phyloP scores from a whole-genome alignment of 2,329 filamentous ascomycete species.

The Dactylellina sp. region DNA sequence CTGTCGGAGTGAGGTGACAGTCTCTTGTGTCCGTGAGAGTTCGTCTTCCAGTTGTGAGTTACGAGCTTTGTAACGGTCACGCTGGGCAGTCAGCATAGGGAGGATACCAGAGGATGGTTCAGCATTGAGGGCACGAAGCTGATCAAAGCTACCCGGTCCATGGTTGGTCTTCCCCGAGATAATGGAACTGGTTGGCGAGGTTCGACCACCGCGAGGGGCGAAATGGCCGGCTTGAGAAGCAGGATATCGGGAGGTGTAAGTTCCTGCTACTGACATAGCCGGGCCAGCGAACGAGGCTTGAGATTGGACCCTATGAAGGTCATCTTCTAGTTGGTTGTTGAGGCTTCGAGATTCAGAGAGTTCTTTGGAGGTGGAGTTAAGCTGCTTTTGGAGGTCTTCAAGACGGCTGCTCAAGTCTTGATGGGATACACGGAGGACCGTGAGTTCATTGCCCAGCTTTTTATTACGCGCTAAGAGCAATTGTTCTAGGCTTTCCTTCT shows the following conservation, averaged over 20 bases:
- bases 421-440: slow-evolving; percentile 87
- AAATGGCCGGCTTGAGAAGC: slow-evolving; percentile 69
- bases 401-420: slow-evolving; percentile 87
- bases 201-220: slow-evolving; percentile 71
- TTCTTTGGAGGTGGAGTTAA: slow-evolving; percentile 84
- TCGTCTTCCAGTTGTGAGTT: slow-evolving; percentile 91
- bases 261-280: slow-evolving; percentile 91
- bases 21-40: slow-evolving; percentile 83
- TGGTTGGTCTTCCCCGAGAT: slow-evolving; percentile 93
- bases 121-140: slow-evolving; percentile 50
- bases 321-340: slow-evolving; percentile 89
- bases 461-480: slow-evolving; percentile 93
- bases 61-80: slow-evolving; percentile 97
- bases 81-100: slow-evolving; percentile 97
- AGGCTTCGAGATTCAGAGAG: slow-evolving; percentile 85
- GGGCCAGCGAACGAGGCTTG: slow-evolving; percentile 79
- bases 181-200: slow-evolving; percentile 95
- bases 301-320: slow-evolving; percentile 86
- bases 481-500: slow-evolving; percentile 87
- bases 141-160: slow-evolving; percentile 62
- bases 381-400: slow-evolving; percentile 82
- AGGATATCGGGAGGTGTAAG: slow-evolving; percentile 83
- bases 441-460: slow-evolving; percentile 93
- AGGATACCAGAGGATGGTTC: slow-evolving; percentile 79
- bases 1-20: slow-evolving; percentile 85